These are phyloP conservation scores for Trichomonascus vanleenenianus DNA, from an alignment of 805 yeast species.

Conservation along the genomic window DNA sequence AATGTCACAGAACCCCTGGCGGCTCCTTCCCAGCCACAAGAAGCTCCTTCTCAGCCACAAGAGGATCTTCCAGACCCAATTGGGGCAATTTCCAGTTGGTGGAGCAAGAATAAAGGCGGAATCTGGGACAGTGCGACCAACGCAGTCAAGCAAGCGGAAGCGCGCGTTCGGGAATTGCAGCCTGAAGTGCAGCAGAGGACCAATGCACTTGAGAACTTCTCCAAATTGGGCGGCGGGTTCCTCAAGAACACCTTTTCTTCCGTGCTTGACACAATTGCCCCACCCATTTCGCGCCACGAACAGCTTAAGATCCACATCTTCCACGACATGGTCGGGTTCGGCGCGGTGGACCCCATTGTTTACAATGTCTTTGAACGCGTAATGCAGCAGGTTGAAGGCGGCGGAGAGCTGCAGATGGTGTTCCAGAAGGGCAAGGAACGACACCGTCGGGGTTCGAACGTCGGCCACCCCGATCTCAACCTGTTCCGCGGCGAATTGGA, in stretches of 20 bases:
- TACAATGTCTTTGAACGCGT: slow-evolving; percentile 46
- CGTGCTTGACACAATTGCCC: slow-evolving; percentile 36
- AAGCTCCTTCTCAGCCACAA: background rate
- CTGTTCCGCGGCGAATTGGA: slow-evolving; percentile 66
- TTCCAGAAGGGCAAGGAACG: slow-evolving; percentile 40
- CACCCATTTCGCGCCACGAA: slow-evolving; percentile 37
- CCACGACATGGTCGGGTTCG: slow-evolving; percentile 40
- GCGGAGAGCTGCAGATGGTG: slow-evolving; percentile 47
- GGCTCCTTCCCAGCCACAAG: background rate
- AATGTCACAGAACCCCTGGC: background rate
- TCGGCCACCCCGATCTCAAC: slow-evolving; percentile 44
- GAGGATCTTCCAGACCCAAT: slow-evolving; percentile 23
- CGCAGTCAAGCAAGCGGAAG: slow-evolving; percentile 37
- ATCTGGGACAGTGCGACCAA: slow-evolving; percentile 32
- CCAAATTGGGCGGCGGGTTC: slow-evolving; percentile 7
- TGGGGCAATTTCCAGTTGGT: slow-evolving; percentile 29
- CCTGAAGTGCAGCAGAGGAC: slow-evolving; percentile 25
- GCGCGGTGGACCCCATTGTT: slow-evolving; percentile 41
- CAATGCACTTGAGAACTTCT: slow-evolving; percentile 13
- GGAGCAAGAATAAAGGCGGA: slow-evolving; percentile 31
- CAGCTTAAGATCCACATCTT: slow-evolving; percentile 36
- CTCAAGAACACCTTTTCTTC: slow-evolving; percentile 29
- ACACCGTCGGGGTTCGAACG: slow-evolving; percentile 29
- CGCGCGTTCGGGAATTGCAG: slow-evolving; percentile 32
- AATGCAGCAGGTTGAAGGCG: slow-evolving; percentile 66